These are phyloP conservation scores for Neurospora sp. DNA, from an alignment of 495 filamentous ascomycete genomes.

Conservation along the genomic window DNA sequence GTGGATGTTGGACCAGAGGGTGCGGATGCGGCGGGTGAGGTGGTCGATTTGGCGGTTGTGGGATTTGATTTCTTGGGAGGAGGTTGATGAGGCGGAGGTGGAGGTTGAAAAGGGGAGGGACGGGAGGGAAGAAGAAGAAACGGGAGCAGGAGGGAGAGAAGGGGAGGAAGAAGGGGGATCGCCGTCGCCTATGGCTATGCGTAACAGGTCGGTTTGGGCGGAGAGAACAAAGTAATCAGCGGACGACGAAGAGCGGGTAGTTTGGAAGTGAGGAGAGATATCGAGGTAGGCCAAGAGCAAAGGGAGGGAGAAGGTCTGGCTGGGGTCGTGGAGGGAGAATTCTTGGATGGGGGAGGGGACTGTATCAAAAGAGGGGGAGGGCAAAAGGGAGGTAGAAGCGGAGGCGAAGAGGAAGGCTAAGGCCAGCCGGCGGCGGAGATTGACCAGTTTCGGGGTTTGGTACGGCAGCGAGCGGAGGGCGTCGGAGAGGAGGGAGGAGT, in stretches of 20 bases:
- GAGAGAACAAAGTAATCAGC: conserved; percentile 54
- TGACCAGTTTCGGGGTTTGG: conserved; percentile 45
- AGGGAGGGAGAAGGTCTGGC: neutral
- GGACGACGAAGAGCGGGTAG: neutral
- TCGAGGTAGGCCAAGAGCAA: neutral
- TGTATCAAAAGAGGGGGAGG: neutral
- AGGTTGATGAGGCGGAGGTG: conserved; percentile 18
- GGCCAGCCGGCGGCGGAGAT: conserved; percentile 63
- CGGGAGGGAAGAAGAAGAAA: too few species aligned
- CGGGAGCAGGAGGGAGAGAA: conserved; percentile 2
- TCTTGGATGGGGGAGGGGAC: neutral
- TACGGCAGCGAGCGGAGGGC: conserved; percentile 46
- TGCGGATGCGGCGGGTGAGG: conserved; percentile 51
- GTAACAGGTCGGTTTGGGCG: conserved; percentile 54
- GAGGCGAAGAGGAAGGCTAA: conserved; percentile 52
- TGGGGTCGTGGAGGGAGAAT: neutral
- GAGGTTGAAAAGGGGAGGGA: too few species aligned
- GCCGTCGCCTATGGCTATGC: conserved; percentile 63
- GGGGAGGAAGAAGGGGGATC: neutral
- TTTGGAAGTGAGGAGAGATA: neutral
- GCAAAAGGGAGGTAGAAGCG: neutral
- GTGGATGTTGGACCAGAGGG: conserved; percentile 58
- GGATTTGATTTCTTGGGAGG: neutral
- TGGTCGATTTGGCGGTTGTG: conserved; percentile 64
- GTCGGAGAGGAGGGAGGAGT: conserved; percentile 41